Evolutionary conservation across 2,329 filamentous ascomycete genomes (phyloP), one percentile per base, ranked within the genome.

Genomic region (Phaeomoniella chlamydospora): DNA sequence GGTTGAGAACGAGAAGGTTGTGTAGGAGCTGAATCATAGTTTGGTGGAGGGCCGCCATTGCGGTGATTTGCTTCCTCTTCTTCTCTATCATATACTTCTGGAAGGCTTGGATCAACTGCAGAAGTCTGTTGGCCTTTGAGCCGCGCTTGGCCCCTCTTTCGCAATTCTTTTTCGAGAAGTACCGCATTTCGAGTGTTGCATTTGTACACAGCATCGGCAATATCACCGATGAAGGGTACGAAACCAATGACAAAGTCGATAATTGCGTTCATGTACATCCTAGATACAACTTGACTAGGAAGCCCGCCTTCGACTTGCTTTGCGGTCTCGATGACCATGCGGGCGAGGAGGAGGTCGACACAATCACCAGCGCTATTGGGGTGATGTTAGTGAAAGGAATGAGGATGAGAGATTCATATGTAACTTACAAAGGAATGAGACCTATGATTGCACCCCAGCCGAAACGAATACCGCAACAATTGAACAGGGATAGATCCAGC

Each of bases 401-500:
- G 14, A 9, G 15, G 22, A 10, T 10, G 22, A 13, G 10, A 29
- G n/a, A n/a, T n/a, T n/a, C n/a, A n/a, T 22, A 13, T 5, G 44
- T 10, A 38, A 70, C 81, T 68, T 69, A 85, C 72, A 73, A 73
- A 47, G 90, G 90, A 37, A 96, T 58, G 5, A 96, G 53, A 11
- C 79, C 90, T 48, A 96, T 83, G 39, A 94, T 72, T 47, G 79
- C 81, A 35, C 82, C 75, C 85, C 86, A 94, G 37, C 90, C 90
- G 52, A 96, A 87, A 39, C 78, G 74, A 40, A 93, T 70, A 31
- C 86, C 85, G 44, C 80, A 73, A 51, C 84, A 73, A 50, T 73
- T 86, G 64, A 88, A 92, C 4, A 94, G 71, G 37, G 72, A 74
- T 65, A 85, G 80, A 57, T 96, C 90, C 16, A 94, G 72, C 26